These are phyloP conservation scores for Boletus pseudo-olivaceus DNA, from an alignment of 768 basidiomycete genomes.

Conservation along the genomic window DNA sequence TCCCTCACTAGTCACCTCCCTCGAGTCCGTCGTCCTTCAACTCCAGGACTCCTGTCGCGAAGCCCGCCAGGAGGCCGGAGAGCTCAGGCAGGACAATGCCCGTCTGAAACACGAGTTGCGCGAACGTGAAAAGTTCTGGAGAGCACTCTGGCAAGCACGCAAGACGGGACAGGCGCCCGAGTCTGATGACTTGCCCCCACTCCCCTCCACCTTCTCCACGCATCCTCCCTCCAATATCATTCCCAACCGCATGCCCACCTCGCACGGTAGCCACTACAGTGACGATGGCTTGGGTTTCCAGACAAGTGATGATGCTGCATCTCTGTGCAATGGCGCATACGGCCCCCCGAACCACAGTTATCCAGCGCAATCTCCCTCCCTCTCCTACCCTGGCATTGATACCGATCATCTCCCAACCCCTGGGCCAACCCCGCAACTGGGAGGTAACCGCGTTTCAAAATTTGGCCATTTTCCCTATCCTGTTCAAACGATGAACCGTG, in stretches of 20 bases:
- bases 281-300: constrained; percentile 50
- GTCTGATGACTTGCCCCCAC: constrained; percentile 48
- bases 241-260: constrained; percentile 39
- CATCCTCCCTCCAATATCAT: constrained; percentile 33
- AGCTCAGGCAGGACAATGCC: constrained; percentile 61
- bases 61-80: constrained; percentile 55
- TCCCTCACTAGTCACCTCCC: constrained; percentile 58
- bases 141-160: constrained; percentile 61
- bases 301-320: constrained; percentile 43
- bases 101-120: constrained; percentile 61
- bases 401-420: constrained; percentile 28
- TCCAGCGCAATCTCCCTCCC: constrained; percentile 46
- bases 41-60: constrained; percentile 80
- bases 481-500: constrained; percentile 34
- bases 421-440: constrained; percentile 30
- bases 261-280: constrained; percentile 31
- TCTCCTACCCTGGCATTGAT: constrained; percentile 36
- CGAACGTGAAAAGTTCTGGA: constrained; percentile 75
- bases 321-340: constrained; percentile 44
- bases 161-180: constrained; percentile 53
- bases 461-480: constrained; percentile 50
- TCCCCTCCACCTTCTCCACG: constrained; percentile 42
- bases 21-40: constrained; percentile 81
- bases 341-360: constrained; percentile 39
- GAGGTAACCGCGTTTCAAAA: constrained; percentile 45